Percentiles rank a stretch among this genome's conserved stretches.
Conservation (phyloP, 179 eudicot species). For the Pouteria campechiana region DNA sequence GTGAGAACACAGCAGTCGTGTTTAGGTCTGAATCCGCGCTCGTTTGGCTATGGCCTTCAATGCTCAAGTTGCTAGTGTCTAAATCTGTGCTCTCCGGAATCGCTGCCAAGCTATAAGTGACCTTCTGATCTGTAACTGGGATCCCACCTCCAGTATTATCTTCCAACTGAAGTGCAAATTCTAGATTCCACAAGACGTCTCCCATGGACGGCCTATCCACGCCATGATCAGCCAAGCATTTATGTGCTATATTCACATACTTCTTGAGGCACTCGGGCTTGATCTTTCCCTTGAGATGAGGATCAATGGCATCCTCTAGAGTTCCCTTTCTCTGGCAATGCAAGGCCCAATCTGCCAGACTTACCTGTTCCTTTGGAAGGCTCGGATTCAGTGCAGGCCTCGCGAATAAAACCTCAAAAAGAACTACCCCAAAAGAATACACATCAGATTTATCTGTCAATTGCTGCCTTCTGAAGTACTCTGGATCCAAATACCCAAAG, state of each 20-base stretch:
- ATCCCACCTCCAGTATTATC: conserved; percentile 1
- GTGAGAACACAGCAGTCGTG: conserved; percentile 7
- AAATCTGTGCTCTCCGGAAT: too few species aligned
- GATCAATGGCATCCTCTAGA: conserved; percentile 9
- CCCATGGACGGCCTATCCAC: conserved; percentile 13
- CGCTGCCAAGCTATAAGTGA: conserved; percentile 7
- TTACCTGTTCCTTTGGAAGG: conserved; percentile 14
- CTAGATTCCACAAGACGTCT: conserved; percentile 8
- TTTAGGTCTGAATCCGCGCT: not conserved
- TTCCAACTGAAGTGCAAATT: conserved; percentile 4
- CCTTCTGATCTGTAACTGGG: conserved; percentile 4
- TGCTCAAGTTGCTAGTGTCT: conserved; percentile 10
- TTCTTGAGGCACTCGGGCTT: conserved; percentile 6
- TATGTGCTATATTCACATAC: conserved; percentile 1
- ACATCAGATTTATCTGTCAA: conserved; percentile 22
- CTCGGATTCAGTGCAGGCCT: conserved; percentile 17
- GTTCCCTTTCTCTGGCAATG: not conserved
- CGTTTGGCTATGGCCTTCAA: conserved; percentile 8
- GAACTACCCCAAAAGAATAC: conserved; percentile 24
- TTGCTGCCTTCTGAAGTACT: conserved; percentile 16
- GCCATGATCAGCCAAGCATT: conserved; percentile 11
- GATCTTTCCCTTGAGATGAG: conserved; percentile 6
- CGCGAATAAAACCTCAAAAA: conserved; percentile 24
- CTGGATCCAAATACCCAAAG: conserved; percentile 25
- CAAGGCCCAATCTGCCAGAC: conserved; percentile 14